Conservation (phyloP, 2,329 filamentous ascomycete species). For the Verticillium dahliae region DNA sequence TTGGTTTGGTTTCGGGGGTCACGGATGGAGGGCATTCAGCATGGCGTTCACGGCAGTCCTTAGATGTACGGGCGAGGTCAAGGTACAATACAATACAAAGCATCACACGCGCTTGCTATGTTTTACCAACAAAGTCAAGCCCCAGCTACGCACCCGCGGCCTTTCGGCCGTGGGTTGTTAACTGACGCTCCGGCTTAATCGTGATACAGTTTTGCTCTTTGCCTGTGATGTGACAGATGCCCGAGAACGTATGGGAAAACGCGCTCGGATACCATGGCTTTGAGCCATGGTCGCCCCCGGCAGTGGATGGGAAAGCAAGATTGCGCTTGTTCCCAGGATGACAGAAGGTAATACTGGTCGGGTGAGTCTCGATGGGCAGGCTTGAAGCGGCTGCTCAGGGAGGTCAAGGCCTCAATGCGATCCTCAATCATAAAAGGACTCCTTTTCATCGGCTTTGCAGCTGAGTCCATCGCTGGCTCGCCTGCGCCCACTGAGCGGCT, state of each 20-base stretch:
- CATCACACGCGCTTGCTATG: slow-evolving; percentile 33
- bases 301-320: slow-evolving; percentile 17
- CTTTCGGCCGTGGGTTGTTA: slow-evolving; percentile 77
- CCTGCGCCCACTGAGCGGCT: too few relatives aligned
- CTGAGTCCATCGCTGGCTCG: too few relatives aligned
- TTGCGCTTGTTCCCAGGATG: neutral
- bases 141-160: slow-evolving; percentile 75
- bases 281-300: slow-evolving; percentile 50
- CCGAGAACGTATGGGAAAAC: slow-evolving; percentile 67
- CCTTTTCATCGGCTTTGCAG: too few relatives aligned
- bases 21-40: neutral
- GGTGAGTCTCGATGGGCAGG: too few relatives aligned
- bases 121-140: slow-evolving; percentile 95
- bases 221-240: slow-evolving; percentile 69
- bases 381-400: too few relatives aligned
- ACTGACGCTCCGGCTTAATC: slow-evolving; percentile 99
- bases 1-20: neutral
- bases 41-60: neutral
- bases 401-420: too few relatives aligned
- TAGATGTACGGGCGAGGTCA: neutral
- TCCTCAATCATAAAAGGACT: too few relatives aligned
- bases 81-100: neutral
- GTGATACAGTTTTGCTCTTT: slow-evolving; percentile 72
- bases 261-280: slow-evolving; percentile 55
- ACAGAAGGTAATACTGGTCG: too few relatives aligned